Conservation (phyloP, 306 rosid species). For the Quercus rubra region DNA sequence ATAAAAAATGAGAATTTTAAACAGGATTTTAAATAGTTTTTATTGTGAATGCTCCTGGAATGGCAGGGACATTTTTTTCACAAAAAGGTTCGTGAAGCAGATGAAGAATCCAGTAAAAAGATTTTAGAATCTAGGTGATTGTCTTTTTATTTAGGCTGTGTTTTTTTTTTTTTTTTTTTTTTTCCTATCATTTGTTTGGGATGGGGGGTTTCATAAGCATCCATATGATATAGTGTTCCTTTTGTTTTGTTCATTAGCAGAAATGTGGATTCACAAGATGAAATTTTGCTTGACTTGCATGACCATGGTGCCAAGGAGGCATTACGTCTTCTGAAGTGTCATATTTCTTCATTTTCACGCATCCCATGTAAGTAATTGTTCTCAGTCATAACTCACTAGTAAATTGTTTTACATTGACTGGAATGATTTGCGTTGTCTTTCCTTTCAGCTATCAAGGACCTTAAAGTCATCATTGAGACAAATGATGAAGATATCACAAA, state of each 20-base stretch:
- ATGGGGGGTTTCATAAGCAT: neutral
- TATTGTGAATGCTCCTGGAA: conserved; percentile 13
- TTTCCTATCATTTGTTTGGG: neutral
- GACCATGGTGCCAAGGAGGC: conserved; percentile 53
- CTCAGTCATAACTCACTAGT: neutral
- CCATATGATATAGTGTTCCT: neutral
- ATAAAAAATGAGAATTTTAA: neutral
- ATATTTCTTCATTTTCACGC: conserved; percentile 65
- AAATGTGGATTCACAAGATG: conserved; percentile 39
- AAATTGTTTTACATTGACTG: neutral
- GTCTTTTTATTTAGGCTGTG: conserved; percentile 1
- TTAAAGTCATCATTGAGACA: conserved; percentile 62
- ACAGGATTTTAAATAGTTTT: neutral
- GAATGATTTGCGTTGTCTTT: conserved; percentile 10
- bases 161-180: neutral
- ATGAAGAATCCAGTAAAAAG: conserved; percentile 67
- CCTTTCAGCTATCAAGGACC: conserved; percentile 59
- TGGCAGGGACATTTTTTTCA: conserved; percentile 63
- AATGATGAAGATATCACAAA: conserved; percentile 44
- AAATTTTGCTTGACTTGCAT: conserved; percentile 60
- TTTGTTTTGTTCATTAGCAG: conserved; percentile 39
- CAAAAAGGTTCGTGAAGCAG: conserved; percentile 57
- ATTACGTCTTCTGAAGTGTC: conserved; percentile 51
- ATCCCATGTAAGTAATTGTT: conserved; percentile 48
- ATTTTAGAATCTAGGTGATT: conserved; percentile 59